Base-by-base conservation (phyloP, 495 filamentous ascomycete species). In the Neurospora sp. region DNA sequence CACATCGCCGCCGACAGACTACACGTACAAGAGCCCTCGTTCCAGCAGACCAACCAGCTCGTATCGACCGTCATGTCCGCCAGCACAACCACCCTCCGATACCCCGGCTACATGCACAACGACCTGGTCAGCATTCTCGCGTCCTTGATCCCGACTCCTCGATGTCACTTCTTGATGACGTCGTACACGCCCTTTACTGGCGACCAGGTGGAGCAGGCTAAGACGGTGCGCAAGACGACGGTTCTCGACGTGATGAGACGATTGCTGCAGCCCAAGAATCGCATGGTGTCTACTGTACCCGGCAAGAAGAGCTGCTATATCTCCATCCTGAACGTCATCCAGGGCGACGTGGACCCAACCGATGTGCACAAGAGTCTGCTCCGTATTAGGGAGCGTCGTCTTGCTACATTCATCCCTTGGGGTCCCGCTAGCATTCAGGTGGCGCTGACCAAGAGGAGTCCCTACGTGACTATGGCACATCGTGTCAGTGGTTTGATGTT, bases 21-120 rank as follows among this genome's bases (percentile, higher is more conserved):
- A 20, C 96, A 99, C 78, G 90, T 98, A 35, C 93, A 97, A 80
- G 89, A 95, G 77, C 94, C 95, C 3, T 97, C 95, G 0, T 97
- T 97, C 80, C 91, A 95, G 71, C 96, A 99, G 80, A 98, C 96
- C 12, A 99, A 99, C 80, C 96, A 98, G 80, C 86, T 99, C 37
- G 95, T 97, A 10, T 97, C 95, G 38, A 99, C 96, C 3, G 96
- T 99, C 75, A 99, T 99, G 96, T 98, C 94, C 35, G 96, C 96
- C 10, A 95, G 93, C 77, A 99, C 96, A 1, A 97, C 94, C 7
- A 97, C 96, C 8, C 90, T 99, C 40, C 89, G 96, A 73, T 98
- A 99, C 80, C 96, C 96, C 1, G 96, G 96, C 37, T 99, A 99
- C 79, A 98, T 99, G 96, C 96, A 99, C 84, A 99, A 99, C 80